phyloP scores from a whole-genome alignment of 768 basidiomycete species.

The Boletus huronensis region DNA sequence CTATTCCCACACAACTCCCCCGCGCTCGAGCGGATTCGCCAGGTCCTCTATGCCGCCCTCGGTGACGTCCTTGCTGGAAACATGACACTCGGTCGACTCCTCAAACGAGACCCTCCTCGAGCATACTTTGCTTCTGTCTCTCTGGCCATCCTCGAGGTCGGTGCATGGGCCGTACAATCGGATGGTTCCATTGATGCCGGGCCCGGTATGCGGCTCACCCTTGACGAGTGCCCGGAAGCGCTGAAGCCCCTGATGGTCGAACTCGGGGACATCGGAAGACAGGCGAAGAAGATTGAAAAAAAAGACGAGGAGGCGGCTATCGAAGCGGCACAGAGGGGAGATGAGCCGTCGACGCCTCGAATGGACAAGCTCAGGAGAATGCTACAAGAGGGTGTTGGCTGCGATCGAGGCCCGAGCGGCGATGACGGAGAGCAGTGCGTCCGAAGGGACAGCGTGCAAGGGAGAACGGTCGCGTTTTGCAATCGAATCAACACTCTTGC shows the following conservation, averaged over 20 bases:
- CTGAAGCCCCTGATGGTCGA: slow-evolving; percentile 71
- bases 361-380: slow-evolving; percentile 59
- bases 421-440: slow-evolving; percentile 24
- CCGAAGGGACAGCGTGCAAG: slow-evolving; percentile 52
- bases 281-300: slow-evolving; percentile 46
- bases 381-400: slow-evolving; percentile 58
- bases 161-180: slow-evolving; percentile 44
- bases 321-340: slow-evolving; percentile 30
- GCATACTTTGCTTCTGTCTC: slow-evolving; percentile 81
- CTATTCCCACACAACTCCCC: slow-evolving; percentile 37
- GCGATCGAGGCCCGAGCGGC: slow-evolving; percentile 14
- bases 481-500: slow-evolving; percentile 77
- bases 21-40: slow-evolving; percentile 76
- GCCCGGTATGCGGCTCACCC: slow-evolving; percentile 51
- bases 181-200: slow-evolving; percentile 49
- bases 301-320: slow-evolving; percentile 57
- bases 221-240: slow-evolving; percentile 57
- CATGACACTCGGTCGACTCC: slow-evolving; percentile 50
- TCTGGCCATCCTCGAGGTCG: slow-evolving; percentile 67
- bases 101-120: slow-evolving; percentile 60
- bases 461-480: slow-evolving; percentile 64
- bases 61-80: slow-evolving; percentile 62
- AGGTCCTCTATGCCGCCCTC: slow-evolving; percentile 81
- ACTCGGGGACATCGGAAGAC: slow-evolving; percentile 50
- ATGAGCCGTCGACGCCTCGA: slow-evolving; percentile 38